Percentiles rank a stretch among this genome's conserved stretches.
These are phyloP conservation scores for Nicotiana noctiflora DNA, from an alignment of 257 asterid genomes.

Conservation along the genomic window DNA sequence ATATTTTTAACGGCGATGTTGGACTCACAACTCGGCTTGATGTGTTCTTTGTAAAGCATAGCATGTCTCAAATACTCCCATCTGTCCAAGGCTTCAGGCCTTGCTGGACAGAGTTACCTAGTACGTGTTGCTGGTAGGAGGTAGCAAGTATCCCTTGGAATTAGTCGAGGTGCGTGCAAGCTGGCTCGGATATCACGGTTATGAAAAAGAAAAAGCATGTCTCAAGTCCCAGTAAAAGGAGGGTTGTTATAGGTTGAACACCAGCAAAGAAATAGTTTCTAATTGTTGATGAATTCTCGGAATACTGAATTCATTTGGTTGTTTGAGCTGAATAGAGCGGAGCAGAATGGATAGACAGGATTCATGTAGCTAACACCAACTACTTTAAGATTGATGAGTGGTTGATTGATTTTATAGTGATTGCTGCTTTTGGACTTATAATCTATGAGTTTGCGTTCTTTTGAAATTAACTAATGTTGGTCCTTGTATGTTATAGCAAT, in stretches of 20 bases:
- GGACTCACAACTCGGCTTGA: too few species aligned
- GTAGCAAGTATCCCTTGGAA: too few species aligned
- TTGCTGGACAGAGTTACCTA: too few species aligned
- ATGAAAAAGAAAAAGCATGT: too few species aligned
- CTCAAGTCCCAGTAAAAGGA: too few species aligned
- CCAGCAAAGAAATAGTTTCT: not conserved
- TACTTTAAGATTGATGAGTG: not conserved
- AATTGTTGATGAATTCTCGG: not conserved
- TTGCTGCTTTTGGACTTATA: not conserved
- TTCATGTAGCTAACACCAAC: not conserved
- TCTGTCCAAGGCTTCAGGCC: too few species aligned
- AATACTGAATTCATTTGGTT: not conserved
- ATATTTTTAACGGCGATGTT: too few species aligned
- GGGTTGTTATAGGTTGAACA: not conserved
- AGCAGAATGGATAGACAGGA: not conserved
- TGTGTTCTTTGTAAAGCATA: too few species aligned
- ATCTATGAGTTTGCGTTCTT: not conserved
- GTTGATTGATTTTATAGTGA: not conserved
- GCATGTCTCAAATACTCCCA: too few species aligned
- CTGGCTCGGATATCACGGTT: too few species aligned
- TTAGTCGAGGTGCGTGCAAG: too few species aligned
- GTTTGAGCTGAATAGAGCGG: not conserved
- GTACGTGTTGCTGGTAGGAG: too few species aligned
- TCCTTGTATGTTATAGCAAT: slow-evolving; percentile 34
- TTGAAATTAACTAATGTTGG: not conserved